A percentile compares a stretch with the other conserved stretches of the same genome.
Conservation (phyloP, 192 early-diverging fungal genomes). For the Entomortierella chlamydospora region DNA sequence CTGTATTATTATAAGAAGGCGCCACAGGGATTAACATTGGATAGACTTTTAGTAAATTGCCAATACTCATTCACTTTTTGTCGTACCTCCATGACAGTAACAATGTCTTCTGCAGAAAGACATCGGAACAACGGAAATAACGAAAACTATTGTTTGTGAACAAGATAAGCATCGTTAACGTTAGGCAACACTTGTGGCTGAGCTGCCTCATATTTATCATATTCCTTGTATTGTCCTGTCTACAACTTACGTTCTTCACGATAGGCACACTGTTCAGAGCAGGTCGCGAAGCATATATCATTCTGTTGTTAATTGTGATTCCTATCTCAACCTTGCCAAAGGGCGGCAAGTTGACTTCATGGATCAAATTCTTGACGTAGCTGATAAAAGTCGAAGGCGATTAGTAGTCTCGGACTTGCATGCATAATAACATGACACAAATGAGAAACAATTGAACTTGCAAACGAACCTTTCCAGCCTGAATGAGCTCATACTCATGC, state of each 20-base stretch:
- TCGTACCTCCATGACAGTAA: constrained; percentile 77
- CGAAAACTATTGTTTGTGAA: constrained; percentile 68
- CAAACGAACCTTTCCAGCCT: constrained; percentile 69
- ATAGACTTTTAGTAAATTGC: too few species aligned
- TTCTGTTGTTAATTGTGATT: constrained; percentile 69
- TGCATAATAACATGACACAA: too few species aligned
- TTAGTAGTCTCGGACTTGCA: background rate
- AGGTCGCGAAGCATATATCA: constrained; percentile 77
- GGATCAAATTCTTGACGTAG: constrained; percentile 74
- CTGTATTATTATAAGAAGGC: constrained; percentile 31
- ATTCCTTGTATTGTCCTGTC: background rate
- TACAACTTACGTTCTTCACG: constrained; percentile 76
- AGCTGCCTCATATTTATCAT: too few species aligned
- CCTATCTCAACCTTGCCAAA: constrained; percentile 82
- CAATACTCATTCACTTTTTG: too few species aligned
- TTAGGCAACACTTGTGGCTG: too few species aligned
- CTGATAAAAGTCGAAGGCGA: constrained; percentile 39
- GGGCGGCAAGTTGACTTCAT: constrained; percentile 82
- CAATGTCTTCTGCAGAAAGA: constrained; percentile 71
- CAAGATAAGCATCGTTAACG: background rate
- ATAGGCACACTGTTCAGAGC: constrained; percentile 79
- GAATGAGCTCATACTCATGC: constrained; percentile 38
- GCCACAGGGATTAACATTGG: too few species aligned
- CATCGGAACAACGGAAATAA: constrained; percentile 78
- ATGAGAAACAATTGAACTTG: background rate